phyloP scores from a whole-genome alignment of 2,329 filamentous ascomycete genomes.

The Diplodia intermedia region DNA sequence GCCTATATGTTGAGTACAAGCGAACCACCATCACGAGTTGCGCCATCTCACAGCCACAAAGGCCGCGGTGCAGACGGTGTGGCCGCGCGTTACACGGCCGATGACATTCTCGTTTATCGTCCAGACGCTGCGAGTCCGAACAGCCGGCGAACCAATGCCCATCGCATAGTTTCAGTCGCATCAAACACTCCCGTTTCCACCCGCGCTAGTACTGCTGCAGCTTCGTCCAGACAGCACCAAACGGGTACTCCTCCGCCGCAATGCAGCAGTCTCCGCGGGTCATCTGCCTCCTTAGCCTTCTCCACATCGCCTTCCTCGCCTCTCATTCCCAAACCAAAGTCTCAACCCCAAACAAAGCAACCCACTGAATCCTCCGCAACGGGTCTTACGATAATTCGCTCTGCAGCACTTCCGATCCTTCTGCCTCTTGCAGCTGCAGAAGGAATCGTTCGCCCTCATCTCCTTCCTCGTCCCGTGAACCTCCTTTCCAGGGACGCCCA shows the following conservation, averaged over 20 bases:
- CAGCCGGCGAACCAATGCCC: background rate
- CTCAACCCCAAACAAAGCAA: conserved; percentile 21
- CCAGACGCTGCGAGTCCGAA: background rate
- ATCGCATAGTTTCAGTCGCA: conserved; percentile 12
- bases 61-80: background rate
- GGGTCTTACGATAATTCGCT: conserved; percentile 34
- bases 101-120: background rate
- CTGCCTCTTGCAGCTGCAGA: conserved; percentile 48
- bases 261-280: background rate
- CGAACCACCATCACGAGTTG: conserved; percentile 4
- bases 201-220: conserved; percentile 10
- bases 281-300: background rate
- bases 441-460: conserved; percentile 43
- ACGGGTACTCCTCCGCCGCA: background rate
- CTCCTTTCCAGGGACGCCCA: conserved; percentile 41
- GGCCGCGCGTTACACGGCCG: background rate
- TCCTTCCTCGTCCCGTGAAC: conserved; percentile 42
- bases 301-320: background rate
- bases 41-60: background rate
- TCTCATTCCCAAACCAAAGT: background rate
- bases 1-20: conserved; percentile 5
- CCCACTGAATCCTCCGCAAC: background rate
- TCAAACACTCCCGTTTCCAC: conserved; percentile 10
- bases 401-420: conserved; percentile 46
- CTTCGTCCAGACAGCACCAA: background rate